Evolutionary conservation across 345 rosid genomes (phyloP), one percentile per base, ranked within the genome.

Genomic region (Durio zibethinus): DNA sequence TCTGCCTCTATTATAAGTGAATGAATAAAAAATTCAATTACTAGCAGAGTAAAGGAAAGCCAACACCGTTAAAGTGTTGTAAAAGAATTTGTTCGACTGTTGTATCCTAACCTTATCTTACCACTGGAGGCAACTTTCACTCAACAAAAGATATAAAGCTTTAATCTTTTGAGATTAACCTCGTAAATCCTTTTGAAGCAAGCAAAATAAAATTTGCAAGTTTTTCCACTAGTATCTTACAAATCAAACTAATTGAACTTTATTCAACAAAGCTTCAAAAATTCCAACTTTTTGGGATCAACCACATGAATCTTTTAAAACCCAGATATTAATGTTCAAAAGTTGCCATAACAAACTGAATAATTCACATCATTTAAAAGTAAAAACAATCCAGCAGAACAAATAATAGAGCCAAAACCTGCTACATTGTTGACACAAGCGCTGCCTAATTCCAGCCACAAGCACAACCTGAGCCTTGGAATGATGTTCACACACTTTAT

Each of bases 361-460:
- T n/a, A 53, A 53, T 4, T 18, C 21, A 53, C 23, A n/a, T 50
- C 56, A 53, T 53, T 53, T 20, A n/a, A 20, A 10, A 6, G 0
- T 7, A 35, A 1, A 63, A 63, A 63, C 4, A 31, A 18, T 12
- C 14, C 3, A 3, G 27, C 31, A 12, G 12, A 47, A 11, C 59
- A 20, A 74, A 27, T 23, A 43, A 35, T 2, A 45, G 12, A 35
- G 38, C 21, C 42, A 36, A 50, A 72, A 90, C 98, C 93, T 91
- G 91, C 94, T 93, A 72, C 94, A 91, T 88, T 93, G 97, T 78
- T 93, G 94, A 79, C 97, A 91, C 70, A 93, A 91, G 35, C 94
- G 84, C 84, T 93, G 91, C 80, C 79, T 85, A 12, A 85, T 63
- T 0, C 97, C 98, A 73, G 72, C 81, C 25, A 90, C 87, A 53